Conservation (phyloP, 2,329 filamentous ascomycete genomes). For the Trichoderma pleuroti region DNA sequence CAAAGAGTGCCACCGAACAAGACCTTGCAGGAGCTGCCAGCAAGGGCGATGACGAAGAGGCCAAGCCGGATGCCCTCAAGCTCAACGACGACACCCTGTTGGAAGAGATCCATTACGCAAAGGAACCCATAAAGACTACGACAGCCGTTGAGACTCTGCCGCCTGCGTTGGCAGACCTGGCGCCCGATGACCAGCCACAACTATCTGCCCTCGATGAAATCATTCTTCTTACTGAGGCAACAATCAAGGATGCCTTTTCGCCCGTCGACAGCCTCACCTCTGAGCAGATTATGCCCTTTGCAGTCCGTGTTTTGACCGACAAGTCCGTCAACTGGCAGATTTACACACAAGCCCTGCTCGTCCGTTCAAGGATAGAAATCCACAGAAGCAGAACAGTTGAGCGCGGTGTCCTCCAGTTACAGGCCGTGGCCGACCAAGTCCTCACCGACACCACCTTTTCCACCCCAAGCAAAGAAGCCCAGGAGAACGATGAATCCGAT, state of each 20-base stretch:
- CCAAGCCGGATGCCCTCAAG: conserved; percentile 64
- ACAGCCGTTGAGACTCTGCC: conserved; percentile 50
- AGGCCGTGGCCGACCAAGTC: conserved; percentile 92
- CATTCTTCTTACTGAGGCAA: conserved; percentile 81
- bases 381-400: conserved; percentile 85
- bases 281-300: conserved; percentile 92
- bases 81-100: conserved; percentile 92
- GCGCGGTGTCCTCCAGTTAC: conserved; percentile 83
- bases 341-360: conserved; percentile 88
- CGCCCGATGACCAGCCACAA: conserved; percentile 77
- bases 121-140: conserved; percentile 41
- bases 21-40: conserved; percentile 23
- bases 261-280: conserved; percentile 80
- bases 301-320: conserved; percentile 79
- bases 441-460: conserved; percentile 70
- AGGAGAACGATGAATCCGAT: conserved; percentile 26
- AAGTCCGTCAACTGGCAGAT: conserved; percentile 97
- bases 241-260: conserved; percentile 82
- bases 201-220: conserved; percentile 83
- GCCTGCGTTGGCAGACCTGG: conserved; percentile 57
- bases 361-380: conserved; percentile 84
- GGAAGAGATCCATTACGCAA: conserved; percentile 78
- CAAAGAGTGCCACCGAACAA: conserved; percentile 60
- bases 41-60: conserved; percentile 24
- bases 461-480: conserved; percentile 29